Evolutionary conservation across 2,329 filamentous ascomycete species (phyloP).

Genomic region (Hypoxylon sp.): DNA sequence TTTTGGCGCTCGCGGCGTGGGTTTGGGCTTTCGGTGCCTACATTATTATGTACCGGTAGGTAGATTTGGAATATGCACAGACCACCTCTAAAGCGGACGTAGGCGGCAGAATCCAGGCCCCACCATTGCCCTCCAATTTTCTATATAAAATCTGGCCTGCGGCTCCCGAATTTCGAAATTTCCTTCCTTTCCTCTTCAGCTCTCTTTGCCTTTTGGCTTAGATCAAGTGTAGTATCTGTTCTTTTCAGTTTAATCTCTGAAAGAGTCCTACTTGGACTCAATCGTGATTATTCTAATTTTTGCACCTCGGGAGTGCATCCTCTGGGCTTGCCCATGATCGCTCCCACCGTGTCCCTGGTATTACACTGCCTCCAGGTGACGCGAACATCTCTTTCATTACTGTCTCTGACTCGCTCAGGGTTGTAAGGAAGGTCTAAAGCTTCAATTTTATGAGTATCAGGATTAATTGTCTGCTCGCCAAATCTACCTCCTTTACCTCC

Average conservation of each 20-base stretch:
- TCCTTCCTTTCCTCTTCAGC: constrained; percentile 67
- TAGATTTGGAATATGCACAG: constrained; percentile 6
- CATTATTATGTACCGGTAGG: background rate
- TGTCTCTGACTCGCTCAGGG: constrained; percentile 62
- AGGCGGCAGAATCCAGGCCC: constrained; percentile 25
- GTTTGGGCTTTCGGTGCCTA: background rate
- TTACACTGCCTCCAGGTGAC: constrained; percentile 79
- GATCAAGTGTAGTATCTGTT: constrained; percentile 97
- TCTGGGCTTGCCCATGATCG: constrained; percentile 78
- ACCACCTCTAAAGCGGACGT: constrained; percentile 10
- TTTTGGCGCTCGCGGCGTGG: background rate
- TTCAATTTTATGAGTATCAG: background rate
- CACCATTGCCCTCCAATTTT: constrained; percentile 1
- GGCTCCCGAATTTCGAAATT: constrained; percentile 33
- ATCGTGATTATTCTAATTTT: constrained; percentile 87
- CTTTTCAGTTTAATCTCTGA: constrained; percentile 97
- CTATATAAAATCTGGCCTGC: constrained; percentile 41
- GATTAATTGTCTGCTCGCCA: background rate
- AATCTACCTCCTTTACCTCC: background rate
- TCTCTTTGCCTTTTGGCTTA: constrained; percentile 68
- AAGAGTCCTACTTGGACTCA: constrained; percentile 76
- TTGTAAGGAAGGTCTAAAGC: constrained; percentile 65
- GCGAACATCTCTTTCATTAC: constrained; percentile 70
- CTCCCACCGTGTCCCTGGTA: constrained; percentile 77
- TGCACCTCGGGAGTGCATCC: constrained; percentile 64